Evolutionary conservation across 2,329 filamentous ascomycete genomes (phyloP).

Genomic region (Fusarium duplospermum): DNA sequence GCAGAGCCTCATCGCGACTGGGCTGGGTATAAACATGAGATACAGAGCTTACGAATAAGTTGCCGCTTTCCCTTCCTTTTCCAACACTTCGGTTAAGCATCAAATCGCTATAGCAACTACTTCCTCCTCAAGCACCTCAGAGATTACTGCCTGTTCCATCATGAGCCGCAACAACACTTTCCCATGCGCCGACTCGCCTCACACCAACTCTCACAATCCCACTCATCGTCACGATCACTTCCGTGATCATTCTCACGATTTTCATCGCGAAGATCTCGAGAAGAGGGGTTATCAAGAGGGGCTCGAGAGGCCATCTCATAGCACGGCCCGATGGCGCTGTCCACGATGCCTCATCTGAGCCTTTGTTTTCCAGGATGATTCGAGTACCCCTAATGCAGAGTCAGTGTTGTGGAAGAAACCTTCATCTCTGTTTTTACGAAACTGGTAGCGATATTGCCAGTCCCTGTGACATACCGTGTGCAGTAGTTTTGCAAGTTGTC

Average conservation of each 20-base stretch:
- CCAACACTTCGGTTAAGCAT: background rate
- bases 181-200: background rate
- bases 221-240: background rate
- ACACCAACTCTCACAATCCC: background rate
- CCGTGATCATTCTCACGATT: background rate
- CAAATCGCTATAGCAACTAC: background rate
- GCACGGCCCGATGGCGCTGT: background rate
- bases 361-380: background rate
- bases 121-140: background rate
- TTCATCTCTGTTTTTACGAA: background rate
- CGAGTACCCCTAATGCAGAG: background rate
- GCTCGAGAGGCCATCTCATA: background rate
- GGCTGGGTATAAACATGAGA: background rate
- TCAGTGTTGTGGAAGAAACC: background rate
- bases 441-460: background rate
- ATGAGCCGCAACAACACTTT: background rate
- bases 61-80: background rate
- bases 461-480: no score
- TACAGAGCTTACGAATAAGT: background rate
- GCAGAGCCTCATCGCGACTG: background rate
- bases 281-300: background rate
- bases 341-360: background rate
- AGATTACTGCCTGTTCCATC: background rate
- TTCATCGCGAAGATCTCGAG: background rate
- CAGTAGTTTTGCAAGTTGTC: background rate